A percentile compares a stretch with the other conserved stretches of the same genome.
phyloP scores from a whole-genome alignment of 345 rosid genomes.

The Linum usitatissimum region DNA sequence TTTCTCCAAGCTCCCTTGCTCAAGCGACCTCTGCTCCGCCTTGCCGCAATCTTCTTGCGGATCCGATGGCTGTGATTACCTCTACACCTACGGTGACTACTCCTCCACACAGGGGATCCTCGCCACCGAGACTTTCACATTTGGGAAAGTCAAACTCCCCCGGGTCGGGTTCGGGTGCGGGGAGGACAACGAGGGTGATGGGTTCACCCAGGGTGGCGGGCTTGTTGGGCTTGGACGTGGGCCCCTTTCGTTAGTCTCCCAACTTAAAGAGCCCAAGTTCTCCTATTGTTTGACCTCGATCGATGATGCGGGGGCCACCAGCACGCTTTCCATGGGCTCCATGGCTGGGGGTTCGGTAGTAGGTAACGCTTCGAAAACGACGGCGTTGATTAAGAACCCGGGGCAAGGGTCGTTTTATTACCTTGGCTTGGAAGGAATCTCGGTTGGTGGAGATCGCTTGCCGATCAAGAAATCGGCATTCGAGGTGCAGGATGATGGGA shows the following conservation, averaged over 20 bases:
- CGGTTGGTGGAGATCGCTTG: constrained; percentile 56
- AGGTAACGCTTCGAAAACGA: constrained; percentile 23
- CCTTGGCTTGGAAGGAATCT: constrained; percentile 71
- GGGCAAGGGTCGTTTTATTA: constrained; percentile 79
- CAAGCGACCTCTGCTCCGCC: constrained; percentile 45
- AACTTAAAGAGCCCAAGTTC: constrained; percentile 60
- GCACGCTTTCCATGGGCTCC: constrained; percentile 63
- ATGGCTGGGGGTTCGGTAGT: constrained; percentile 20
- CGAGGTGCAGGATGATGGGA: constrained; percentile 53
- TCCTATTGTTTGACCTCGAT: constrained; percentile 73
- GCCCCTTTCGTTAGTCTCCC: constrained; percentile 67
- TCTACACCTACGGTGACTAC: constrained; percentile 74
- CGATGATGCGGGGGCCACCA: constrained; percentile 35
- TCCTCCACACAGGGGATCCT: constrained; percentile 71
- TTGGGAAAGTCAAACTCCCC: constrained; percentile 36
- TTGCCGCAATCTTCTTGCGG: constrained; percentile 39
- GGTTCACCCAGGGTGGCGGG: constrained; percentile 75
- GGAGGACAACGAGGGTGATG: constrained; percentile 62
- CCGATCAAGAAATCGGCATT: constrained; percentile 59
- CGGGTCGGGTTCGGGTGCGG: constrained; percentile 82
- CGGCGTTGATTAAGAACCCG: constrained; percentile 50
- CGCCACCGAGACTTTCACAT: constrained; percentile 60
- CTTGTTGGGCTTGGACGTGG: constrained; percentile 88
- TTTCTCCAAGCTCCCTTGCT: constrained; percentile 46
- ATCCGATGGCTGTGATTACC: constrained; percentile 43